Percentiles rank a stretch among this genome's conserved stretches.
phyloP scores from a whole-genome alignment of 202 grass and related monocot species.

The Zoysia matrella region DNA sequence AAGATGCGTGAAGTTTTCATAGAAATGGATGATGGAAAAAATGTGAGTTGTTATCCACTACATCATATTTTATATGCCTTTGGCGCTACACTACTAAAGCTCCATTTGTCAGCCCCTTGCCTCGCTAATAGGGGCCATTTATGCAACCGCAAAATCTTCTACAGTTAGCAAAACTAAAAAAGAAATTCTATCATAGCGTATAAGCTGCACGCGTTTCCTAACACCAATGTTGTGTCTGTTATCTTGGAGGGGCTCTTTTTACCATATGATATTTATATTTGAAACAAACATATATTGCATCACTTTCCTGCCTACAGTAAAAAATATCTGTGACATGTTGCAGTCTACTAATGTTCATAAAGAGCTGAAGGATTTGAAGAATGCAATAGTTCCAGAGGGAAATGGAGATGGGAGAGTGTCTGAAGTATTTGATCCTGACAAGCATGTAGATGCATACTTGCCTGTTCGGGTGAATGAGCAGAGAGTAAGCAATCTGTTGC shows the following conservation, averaged over 20 bases:
- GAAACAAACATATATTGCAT: background rate
- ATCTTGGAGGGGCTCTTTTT: background rate
- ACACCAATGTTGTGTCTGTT: background rate
- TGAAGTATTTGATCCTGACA: constrained; percentile 76
- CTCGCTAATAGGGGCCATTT: background rate
- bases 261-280: background rate
- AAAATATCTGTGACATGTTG: constrained; percentile 17
- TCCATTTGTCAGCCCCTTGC: background rate
- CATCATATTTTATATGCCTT: background rate
- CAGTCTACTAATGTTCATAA: constrained; percentile 56
- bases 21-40: constrained; percentile 63
- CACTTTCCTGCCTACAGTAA: constrained; percentile 8
- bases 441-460: constrained; percentile 82
- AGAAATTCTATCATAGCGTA: background rate
- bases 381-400: constrained; percentile 56
- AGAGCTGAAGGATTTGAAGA: constrained; percentile 78
- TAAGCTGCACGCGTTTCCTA: background rate
- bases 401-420: constrained; percentile 34
- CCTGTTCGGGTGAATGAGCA: constrained; percentile 91
- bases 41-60: constrained; percentile 39
- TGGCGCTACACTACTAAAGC: background rate
- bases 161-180: constrained; percentile 1
- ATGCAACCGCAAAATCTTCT: background rate
- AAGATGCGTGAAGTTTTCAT: constrained; percentile 85
- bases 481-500: constrained; percentile 83